Evolutionary conservation across 805 yeast species (phyloP), one percentile per base, ranked within the genome.

Genomic region (Spathaspora girioi): DNA sequence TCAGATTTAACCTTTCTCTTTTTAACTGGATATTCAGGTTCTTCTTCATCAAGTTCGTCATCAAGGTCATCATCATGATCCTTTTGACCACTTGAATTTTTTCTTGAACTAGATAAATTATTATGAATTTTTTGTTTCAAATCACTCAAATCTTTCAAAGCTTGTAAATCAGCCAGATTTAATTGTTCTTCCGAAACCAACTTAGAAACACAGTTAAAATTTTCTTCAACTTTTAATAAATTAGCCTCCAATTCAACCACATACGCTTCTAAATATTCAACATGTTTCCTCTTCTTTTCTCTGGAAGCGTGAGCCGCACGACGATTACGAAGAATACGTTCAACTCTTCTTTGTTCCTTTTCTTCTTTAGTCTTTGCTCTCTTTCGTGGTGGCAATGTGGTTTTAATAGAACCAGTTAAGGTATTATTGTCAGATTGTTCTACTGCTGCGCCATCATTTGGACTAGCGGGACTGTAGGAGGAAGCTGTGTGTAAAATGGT

Each of bases 291-390:
- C 80, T 93, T 93, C 81, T 93, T 92, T 66, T 94, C 99, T 58
- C 99, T 82, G 27, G 97, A 89, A 49, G 97, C 96, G 67, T 93
- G 98, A 46, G 99, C 99, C 14, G 98, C 98, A 66, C 93, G 87
- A 64, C 98, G 82, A 70, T 93, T 93, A 66, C 99, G 81, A 61
- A 93, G 76, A 47, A 94, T 92, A 48, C 99, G 78, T 71, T 94
- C 98, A 50, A 92, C 83, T 45, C 97, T 81, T 58, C 98, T 85
- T 73, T 93, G 98, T 69, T 94, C 98, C 73, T 93, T 94, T 73
- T 93, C 98, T 71, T 92, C 97, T 59, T 88, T 82, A 42, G 99
- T 94, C 78, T 88, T 90, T 6, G 99, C 98, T 60, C 98, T 83
- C 76, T 94, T 94, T 57, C 98, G 82, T 49, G 98, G 98, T 29